Percentiles rank a stretch among this genome's conserved stretches.
phyloP scores from a whole-genome alignment of 768 basidiomycete genomes.

The Auricularia cornea region DNA sequence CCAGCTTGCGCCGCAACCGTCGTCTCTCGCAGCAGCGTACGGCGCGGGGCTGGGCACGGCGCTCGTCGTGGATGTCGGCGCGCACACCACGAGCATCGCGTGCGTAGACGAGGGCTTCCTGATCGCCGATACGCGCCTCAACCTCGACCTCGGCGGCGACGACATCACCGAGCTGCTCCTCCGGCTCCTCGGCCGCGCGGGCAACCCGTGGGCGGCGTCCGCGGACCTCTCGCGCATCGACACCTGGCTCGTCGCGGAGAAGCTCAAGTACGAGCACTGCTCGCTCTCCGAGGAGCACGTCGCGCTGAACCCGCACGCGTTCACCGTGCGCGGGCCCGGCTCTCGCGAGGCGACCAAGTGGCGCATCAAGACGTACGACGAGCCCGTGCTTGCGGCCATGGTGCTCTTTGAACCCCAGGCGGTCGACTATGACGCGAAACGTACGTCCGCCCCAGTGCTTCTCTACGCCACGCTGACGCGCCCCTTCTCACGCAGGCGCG shows the following conservation, averaged over 20 bases:
- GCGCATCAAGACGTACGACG: conserved; percentile 85
- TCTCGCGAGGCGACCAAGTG: conserved; percentile 71
- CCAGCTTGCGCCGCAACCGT: conserved; percentile 89
- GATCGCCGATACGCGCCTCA: conserved; percentile 76
- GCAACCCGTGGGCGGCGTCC: conserved; percentile 76
- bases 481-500: conserved; percentile 41
- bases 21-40: conserved; percentile 87
- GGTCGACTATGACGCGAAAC: conserved; percentile 80
- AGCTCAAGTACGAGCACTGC: conserved; percentile 76
- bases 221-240: conserved; percentile 67
- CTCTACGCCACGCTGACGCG: conserved; percentile 59
- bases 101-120: conserved; percentile 94
- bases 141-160: conserved; percentile 83
- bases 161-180: conserved; percentile 89
- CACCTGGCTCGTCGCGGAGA: conserved; percentile 89
- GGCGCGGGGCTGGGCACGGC: conserved; percentile 92
- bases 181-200: conserved; percentile 67
- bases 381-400: conserved; percentile 91
- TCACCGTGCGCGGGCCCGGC: conserved; percentile 71
- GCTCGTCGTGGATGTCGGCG: conserved; percentile 93
- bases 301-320: conserved; percentile 84
- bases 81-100: conserved; percentile 71
- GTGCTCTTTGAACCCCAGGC: conserved; percentile 92
- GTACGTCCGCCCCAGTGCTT: conserved; percentile 28
- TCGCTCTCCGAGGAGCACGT: conserved; percentile 87